Evolutionary conservation across 208 protist species (phyloP).

Genomic region (Tritrichomonas musculus): DNA sequence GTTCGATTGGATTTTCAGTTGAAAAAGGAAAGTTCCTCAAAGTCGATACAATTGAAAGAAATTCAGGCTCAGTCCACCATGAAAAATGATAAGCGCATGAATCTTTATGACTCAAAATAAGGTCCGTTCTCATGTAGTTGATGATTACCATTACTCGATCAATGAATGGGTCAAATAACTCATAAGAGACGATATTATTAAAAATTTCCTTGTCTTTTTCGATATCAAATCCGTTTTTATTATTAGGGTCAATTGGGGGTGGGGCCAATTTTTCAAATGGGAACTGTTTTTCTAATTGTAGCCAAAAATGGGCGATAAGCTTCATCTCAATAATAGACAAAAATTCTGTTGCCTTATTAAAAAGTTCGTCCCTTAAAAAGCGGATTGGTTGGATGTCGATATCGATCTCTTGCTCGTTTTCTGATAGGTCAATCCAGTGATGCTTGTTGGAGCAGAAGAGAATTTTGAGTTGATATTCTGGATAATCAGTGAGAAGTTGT

Average conservation of each 20-base stretch:
- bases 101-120: background rate
- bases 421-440: background rate
- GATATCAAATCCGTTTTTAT: too few relatives aligned
- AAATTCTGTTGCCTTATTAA: background rate
- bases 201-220: background rate
- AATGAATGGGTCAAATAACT: background rate
- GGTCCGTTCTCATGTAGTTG: background rate
- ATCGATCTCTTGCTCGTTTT: background rate
- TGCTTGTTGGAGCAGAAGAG: background rate
- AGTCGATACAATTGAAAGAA: background rate
- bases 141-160: background rate
- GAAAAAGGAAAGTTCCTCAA: background rate
- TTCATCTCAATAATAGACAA: background rate
- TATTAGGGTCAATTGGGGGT: too few relatives aligned
- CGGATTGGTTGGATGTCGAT: background rate
- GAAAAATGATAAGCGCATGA: background rate
- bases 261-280: background rate
- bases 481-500: background rate
- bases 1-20: background rate
- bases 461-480: background rate
- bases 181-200: background rate
- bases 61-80: background rate
- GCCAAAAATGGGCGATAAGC: background rate
- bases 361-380: background rate
- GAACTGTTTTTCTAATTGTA: too few relatives aligned